These are phyloP conservation scores for Dissophora ornata DNA, from an alignment of 192 early-diverging fungal genomes.

Conservation along the genomic window DNA sequence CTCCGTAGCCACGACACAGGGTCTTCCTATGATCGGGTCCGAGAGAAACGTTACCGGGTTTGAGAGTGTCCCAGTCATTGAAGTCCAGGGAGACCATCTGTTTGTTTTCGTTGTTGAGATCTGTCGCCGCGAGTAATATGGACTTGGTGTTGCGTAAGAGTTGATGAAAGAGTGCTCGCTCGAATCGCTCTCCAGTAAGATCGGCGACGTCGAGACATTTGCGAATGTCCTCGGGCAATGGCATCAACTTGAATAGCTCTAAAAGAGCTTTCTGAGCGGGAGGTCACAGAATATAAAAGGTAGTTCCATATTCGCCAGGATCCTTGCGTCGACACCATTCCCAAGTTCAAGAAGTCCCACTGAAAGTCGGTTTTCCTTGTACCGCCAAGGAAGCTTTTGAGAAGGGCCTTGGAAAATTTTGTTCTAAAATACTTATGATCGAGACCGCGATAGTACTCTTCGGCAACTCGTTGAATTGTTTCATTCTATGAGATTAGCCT, in stretches of 20 bases:
- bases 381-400: constrained; percentile 30
- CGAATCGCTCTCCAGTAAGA: constrained; percentile 29
- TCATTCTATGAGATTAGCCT: too few relatives aligned
- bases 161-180: constrained; percentile 27
- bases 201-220: constrained; percentile 14
- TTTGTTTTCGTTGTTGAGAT: constrained; percentile 22
- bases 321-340: constrained; percentile 38
- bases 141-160: constrained; percentile 20
- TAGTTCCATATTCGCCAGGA: neutral
- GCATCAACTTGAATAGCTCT: constrained; percentile 36
- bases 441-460: too few relatives aligned
- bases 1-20: constrained; percentile 29
- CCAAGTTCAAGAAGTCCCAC: constrained; percentile 43
- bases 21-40: constrained; percentile 22
- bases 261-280: constrained; percentile 38
- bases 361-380: constrained; percentile 28
- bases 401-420: constrained; percentile 32
- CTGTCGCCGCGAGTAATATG: constrained; percentile 39
- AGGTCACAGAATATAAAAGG: constrained; percentile 31
- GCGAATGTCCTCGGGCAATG: constrained; percentile 22
- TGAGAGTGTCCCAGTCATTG: constrained; percentile 12
- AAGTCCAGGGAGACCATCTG: constrained; percentile 24
- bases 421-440: too few relatives aligned
- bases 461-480: too few relatives aligned
- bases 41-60: constrained; percentile 15